phyloP scores from a whole-genome alignment of 2,329 filamentous ascomycete species.

The Neospermospora avenae region DNA sequence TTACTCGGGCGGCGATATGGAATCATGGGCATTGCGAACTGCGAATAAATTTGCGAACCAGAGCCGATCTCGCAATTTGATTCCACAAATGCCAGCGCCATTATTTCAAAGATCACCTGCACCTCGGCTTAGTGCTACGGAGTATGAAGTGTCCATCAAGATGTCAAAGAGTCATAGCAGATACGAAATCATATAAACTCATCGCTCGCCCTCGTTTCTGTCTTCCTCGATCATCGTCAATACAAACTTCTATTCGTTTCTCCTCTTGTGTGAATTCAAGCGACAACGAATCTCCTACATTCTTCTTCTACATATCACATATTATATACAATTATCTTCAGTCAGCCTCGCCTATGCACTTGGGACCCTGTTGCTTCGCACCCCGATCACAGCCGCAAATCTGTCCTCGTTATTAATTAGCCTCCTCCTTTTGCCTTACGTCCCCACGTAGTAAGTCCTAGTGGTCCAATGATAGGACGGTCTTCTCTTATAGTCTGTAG shows the following conservation, averaged over 20 bases:
- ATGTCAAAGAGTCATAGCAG: neutral
- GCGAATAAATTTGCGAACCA: neutral
- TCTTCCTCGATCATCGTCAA: neutral
- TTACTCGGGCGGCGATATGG: neutral
- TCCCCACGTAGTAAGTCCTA: conserved; percentile 16
- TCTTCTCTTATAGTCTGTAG: conserved; percentile 10
- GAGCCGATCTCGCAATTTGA: neutral
- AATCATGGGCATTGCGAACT: neutral
- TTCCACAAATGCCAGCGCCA: neutral
- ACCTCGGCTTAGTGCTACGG: neutral
- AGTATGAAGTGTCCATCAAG: neutral
- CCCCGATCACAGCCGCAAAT: conserved; percentile 10
- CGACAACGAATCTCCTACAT: neutral
- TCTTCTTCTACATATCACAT: neutral
- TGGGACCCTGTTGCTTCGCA: neutral
- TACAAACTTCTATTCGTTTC: neutral
- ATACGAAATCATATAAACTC: neutral
- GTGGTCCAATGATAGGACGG: neutral
- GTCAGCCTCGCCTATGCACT: neutral
- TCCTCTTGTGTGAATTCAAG: neutral
- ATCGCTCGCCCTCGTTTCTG: neutral
- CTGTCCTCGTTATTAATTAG: conserved; percentile 22
- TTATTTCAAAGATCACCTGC: neutral
- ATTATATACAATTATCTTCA: neutral
- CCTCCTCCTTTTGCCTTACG: conserved; percentile 15